Evolutionary conservation across 371 early-diverging fungal genomes (phyloP), one percentile per base, ranked within the genome.

Genomic region (Parasitella parasitica): DNA sequence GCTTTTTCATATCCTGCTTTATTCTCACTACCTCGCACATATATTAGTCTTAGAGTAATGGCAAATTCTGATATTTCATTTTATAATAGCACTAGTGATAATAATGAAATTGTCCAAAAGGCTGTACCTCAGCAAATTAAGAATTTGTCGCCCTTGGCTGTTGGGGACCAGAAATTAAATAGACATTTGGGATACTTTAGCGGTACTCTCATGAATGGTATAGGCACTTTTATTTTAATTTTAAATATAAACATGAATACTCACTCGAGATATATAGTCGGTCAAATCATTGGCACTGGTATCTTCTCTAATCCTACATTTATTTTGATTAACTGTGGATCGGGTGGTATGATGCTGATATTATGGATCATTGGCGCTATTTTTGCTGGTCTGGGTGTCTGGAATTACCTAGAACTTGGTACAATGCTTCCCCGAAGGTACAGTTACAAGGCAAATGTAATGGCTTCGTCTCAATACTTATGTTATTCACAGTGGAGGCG

Each of bases 321-420:
- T 22, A 63, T 74, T 1, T 16, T 71, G n/a, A 30, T 49, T 16
- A 59, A 68, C 16, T 59, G 69, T 39, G 74, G 74, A 4, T 74
- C 74, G 0, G 74, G 73, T n/a, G 74, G 71, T 8, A 74, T 74
- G 74, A 67, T 72, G 64, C 30, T 74, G 4, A 36, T 74, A 1
- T 20, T 74, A 3, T 74, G 74, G 74, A 30, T 60, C 4, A 37
- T 71, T 12, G 74, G 74, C 9, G 72, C 72, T 7, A 27, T 74
- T 7, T 66, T 71, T 57, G 68, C 69, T 26, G 35, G 38, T 15
- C 54, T 65, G 13, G 72, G 74, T 18, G 69, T 69, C 0, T 67
- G 70, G 66, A 62, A 59, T 24, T 74, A 71, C 24, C 52, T 74
- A 20, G 74, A 74, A 18, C 57, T 74, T 20, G 74, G 74, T 4